Base-by-base conservation (phyloP, 2,329 filamentous ascomycete genomes). In the Colletotrichum chlorophyti region DNA sequence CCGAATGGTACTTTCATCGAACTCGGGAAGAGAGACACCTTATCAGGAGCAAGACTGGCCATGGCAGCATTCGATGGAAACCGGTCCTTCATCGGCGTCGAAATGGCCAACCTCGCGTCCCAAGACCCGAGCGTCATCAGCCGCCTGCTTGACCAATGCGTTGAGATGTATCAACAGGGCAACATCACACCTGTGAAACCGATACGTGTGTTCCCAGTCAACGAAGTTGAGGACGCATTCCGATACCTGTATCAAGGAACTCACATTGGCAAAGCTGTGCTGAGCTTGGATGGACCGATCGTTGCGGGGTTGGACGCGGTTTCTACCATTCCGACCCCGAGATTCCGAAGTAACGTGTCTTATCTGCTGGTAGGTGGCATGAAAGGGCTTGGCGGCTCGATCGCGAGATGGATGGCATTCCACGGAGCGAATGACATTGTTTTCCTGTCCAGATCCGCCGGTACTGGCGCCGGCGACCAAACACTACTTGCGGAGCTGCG, bases 1-100 rank as follows among this genome's bases (percentile, higher is more conserved):
- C 65, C 70, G 2, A 78, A 74, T 40, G 79, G 78, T 0, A 70
- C 65, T 3, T 76, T 83, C 65, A 55, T 82, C 0, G 79, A 82
- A 51, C 74, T 82, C 14, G 77, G 78, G 3, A 77, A 77, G 60
- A 65, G 72, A 4, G 79, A 82, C 41, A 66, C 80, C 2, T 63
- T 72, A 1, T 72, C 72, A 1, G 71, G 74, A 14, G 75, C 70
- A 2, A 66, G 70, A 6, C 70, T 85, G 3, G 73, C 75, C 1
- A 79, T 84, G 78, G 62, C 71, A 1, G 68, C 71, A 0, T 84
- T 85, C 31, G 68, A 73, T 2, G 63, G 62, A 0, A 74, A 73
- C 4, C 68, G 73, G 0, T 69, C 68, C 0, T 77, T 74, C 29
- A 60, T 64, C 12, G 70, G 71, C 34, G 63, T 79, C 2, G 74